Base-by-base conservation (phyloP, 257 asterid genomes). In the Phtheirospermum japonicum region DNA sequence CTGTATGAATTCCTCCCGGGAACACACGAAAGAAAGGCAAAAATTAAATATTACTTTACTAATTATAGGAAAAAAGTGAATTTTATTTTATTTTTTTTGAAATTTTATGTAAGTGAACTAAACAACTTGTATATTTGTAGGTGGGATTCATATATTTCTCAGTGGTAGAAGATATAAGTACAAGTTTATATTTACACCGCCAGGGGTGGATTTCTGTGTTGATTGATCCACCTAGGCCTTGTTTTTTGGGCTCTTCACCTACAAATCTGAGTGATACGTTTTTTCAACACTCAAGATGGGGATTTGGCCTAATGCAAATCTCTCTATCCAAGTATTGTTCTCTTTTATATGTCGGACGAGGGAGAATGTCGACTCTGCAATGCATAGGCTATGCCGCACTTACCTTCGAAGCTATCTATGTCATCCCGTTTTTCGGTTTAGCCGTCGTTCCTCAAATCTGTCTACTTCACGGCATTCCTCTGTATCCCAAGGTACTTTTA, bases 401-500 rank as follows among this genome's bases (percentile, higher is more conserved):
- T 14, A 49, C 30, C 65, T 16, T 18, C 17, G 73, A 68, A n/a
- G 49, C 74, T 30, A 61, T 75, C n/a, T 61, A 59, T 18, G 61
- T 45, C 28, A 14, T 78, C 32, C 80, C 83, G 7, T 65, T 71
- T 42, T 64, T 59, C 31, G 63, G 64, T 63, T 49, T 74, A 8
- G 69, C 69, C 23, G 56, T 72, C 26, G 46, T 78, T 42, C 83
- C 83, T 34, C 72, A 73, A 68, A 32, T 75, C 16, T 75, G 76
- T 53, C 74, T 78, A 2, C 18, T 75, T 9, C 48, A 20, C 9
- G 74, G 66, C 46, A 65, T 78, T 66, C 63, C 78, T 55, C 32
- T 75, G 6, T 78, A 71, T 69, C 83, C 83, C 11, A 69, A 75
- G 78, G 83, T 78, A n/a, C n/a, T n/a, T n/a, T n/a, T n/a, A n/a